Base-by-base conservation (phyloP, 768 basidiomycete genomes). In the Panaeolus papilionaceus region DNA sequence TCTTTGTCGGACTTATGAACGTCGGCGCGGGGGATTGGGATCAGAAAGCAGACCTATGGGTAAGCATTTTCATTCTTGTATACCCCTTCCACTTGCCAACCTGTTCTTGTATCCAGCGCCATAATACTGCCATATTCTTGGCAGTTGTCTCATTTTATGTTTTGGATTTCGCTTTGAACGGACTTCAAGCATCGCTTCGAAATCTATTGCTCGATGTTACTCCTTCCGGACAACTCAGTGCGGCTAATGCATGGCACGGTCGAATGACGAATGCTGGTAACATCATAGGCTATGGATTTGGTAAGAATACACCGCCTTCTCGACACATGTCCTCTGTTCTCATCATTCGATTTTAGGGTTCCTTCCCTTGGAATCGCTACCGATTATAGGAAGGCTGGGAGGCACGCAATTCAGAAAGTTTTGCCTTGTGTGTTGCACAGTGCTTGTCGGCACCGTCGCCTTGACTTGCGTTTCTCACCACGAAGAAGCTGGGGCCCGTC, bases 241-340 rank as follows among this genome's bases (percentile, higher is more conserved):
- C 89, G n/a, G 95, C 92, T 4, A 99, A 99, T 80, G 98, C 98
- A 39, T 99, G 97, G 96, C 96, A 98, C 69, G 93, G 96, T 58
- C 85, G 95, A 69, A 98, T 98, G 93, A 92, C 89, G 51, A 95
- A 99, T 75, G 89, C 95, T n/a, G 98, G 96, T 23, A 99, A 98
- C 75, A 97, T 99, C 62, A 77, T 98, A 70, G 98, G 98, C 9
- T 98, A 90, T 80, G 93, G 93, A 1, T 92, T 97, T 75, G 96
- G 94, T 92, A 74, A 67, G 86, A 71, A 18, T n/a, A 45, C 61
- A 28, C 23, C 40, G 28, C 38, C 4, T 12, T 49, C 20, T 37
- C 10, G 28, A 26, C 7, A 42, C 58, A 47, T 49, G 28, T 16
- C 6, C 26, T 26, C 39, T 26, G 44, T 44, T 18, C 38, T 66